phyloP scores from a whole-genome alignment of 768 basidiomycete species.

The Trametes elegans region DNA sequence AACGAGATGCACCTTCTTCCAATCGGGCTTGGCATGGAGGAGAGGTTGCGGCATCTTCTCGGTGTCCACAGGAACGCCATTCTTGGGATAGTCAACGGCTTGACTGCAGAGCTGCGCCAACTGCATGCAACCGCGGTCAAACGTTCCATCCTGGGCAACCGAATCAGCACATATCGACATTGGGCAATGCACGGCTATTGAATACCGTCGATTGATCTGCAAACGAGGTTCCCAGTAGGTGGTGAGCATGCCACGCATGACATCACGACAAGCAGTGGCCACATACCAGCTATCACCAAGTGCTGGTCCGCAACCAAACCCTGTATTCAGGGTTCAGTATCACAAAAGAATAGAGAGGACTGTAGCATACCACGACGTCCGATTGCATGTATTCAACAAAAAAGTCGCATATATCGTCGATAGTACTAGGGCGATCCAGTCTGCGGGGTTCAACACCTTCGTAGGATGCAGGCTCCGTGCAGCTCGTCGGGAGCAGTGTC shows the following conservation, averaged over 20 bases:
- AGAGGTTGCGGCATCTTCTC: slow-evolving; percentile 45
- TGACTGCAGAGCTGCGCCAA: slow-evolving; percentile 60
- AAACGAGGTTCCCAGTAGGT: not conserved
- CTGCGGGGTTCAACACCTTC: slow-evolving; percentile 24
- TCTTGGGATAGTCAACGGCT: slow-evolving; percentile 82
- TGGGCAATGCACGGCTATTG: no score
- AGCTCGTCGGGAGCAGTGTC: slow-evolving; percentile 51
- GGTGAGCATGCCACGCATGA: not conserved
- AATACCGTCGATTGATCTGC: slow-evolving; percentile 70
- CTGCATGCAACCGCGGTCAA: slow-evolving; percentile 51
- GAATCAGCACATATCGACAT: not conserved
- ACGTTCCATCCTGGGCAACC: slow-evolving; percentile 51
- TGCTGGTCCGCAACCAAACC: slow-evolving; percentile 68
- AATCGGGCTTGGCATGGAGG: slow-evolving; percentile 75
- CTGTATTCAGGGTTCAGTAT: slow-evolving; percentile 33
- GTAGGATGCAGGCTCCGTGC: slow-evolving; percentile 54
- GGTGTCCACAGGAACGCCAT: slow-evolving; percentile 62
- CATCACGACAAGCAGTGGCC: not conserved
- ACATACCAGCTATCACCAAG: slow-evolving; percentile 64
- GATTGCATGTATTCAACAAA: slow-evolving; percentile 83
- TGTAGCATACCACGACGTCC: slow-evolving; percentile 74
- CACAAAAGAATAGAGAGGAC: slow-evolving; percentile 20
- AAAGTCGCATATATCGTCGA: slow-evolving; percentile 77
- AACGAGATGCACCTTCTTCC: slow-evolving; percentile 46
- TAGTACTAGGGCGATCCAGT: slow-evolving; percentile 44